Conservation (phyloP, 306 rosid genomes). For the Trifolium subterraneum region DNA sequence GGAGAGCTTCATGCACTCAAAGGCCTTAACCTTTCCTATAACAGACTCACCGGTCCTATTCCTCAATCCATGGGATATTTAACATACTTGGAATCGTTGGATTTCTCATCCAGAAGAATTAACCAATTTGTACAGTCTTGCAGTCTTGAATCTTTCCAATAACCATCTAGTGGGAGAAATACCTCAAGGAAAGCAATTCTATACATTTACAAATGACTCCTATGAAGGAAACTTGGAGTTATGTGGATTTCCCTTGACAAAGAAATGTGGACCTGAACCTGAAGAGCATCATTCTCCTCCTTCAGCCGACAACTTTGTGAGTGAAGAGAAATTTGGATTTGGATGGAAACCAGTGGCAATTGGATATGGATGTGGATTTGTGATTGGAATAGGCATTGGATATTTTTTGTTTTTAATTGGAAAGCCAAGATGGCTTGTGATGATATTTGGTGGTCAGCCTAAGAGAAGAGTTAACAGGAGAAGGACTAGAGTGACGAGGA, state of each 20-base stretch:
- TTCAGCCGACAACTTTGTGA: not conserved
- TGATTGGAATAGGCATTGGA: slow-evolving; percentile 42
- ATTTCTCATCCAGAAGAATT: slow-evolving; percentile 48
- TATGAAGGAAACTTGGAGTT: slow-evolving; percentile 42
- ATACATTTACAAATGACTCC: slow-evolving; percentile 43
- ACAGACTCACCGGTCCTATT: slow-evolving; percentile 39
- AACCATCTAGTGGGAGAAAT: slow-evolving; percentile 44
- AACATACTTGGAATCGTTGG: slow-evolving; percentile 45
- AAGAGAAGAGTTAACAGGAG: slow-evolving; percentile 10
- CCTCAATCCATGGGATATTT: slow-evolving; percentile 41
- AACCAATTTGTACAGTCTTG: slow-evolving; percentile 8
- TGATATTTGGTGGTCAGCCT: not conserved
- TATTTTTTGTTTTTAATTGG: slow-evolving; percentile 13
- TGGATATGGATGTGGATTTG: slow-evolving; percentile 51
- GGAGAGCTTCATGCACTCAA: slow-evolving; percentile 33
- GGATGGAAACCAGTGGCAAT: slow-evolving; percentile 45
- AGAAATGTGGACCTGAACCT: not conserved
- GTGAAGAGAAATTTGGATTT: slow-evolving; percentile 29
- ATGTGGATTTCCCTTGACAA: slow-evolving; percentile 46
- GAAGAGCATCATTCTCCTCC: not conserved
- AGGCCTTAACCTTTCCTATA: slow-evolving; percentile 46
- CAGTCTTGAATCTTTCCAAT: slow-evolving; percentile 34
- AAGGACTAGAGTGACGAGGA: not conserved
- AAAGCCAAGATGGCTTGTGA: slow-evolving; percentile 32
- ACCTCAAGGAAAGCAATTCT: slow-evolving; percentile 50